Evolutionary conservation across 768 basidiomycete genomes (phyloP).

Genomic region (Tylopilus sp.): DNA sequence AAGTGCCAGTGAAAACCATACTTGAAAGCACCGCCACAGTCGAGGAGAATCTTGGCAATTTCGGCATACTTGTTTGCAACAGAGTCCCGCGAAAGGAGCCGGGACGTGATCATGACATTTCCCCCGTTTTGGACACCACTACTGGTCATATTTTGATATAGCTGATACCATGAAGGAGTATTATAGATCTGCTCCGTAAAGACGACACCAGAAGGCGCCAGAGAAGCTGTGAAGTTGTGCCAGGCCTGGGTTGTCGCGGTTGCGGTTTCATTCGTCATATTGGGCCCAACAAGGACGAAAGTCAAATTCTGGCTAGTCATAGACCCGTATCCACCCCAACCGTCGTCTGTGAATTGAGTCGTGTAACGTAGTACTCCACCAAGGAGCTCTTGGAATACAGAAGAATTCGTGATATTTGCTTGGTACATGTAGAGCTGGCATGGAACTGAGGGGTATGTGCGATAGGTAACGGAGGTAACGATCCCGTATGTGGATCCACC

Average conservation of each 20-base stretch:
- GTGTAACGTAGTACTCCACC: conserved; percentile 36
- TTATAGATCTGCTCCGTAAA: not conserved
- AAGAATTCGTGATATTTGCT: conserved; percentile 32
- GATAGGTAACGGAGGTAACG: conserved; percentile 47
- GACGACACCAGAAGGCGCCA: conserved; percentile 6
- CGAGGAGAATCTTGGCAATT: conserved; percentile 4
- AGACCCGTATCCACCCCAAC: conserved; percentile 41
- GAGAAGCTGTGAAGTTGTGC: conserved; percentile 22
- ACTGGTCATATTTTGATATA: not conserved
- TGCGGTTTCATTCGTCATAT: conserved; percentile 34
- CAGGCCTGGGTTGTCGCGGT: conserved; percentile 36
- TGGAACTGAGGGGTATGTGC: conserved; percentile 39
- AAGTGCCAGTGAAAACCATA: not conserved
- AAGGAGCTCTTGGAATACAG: conserved; percentile 28
- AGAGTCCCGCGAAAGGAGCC: conserved; percentile 11
- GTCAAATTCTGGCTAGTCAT: not conserved
- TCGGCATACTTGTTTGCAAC: conserved; percentile 4
- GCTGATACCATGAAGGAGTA: conserved; percentile 7
- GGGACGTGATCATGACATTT: conserved; percentile 2
- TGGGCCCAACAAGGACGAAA: conserved; percentile 33
- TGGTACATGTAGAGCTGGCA: conserved; percentile 27
- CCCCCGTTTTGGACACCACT: not conserved
- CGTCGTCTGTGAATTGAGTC: conserved; percentile 37
- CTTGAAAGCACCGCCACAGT: conserved; percentile 5
- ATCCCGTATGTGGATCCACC: conserved; percentile 51